A percentile compares a stretch with the other conserved stretches of the same genome.
phyloP scores from a whole-genome alignment of 2,329 filamentous ascomycete genomes.

The Talaromyces rugulosus region DNA sequence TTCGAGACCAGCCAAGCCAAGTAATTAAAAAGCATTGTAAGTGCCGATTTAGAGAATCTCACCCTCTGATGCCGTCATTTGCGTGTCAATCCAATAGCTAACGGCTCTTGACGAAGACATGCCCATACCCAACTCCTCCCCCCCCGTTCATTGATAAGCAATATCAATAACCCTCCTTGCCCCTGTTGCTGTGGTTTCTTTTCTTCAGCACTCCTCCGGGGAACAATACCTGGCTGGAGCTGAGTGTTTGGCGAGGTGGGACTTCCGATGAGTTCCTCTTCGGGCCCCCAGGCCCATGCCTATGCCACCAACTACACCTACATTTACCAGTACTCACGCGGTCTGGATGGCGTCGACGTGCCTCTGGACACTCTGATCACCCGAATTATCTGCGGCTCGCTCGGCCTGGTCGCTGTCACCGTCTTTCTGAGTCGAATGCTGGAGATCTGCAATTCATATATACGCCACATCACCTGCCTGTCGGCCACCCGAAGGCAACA shows the following conservation, averaged over 20 bases:
- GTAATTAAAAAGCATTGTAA: background rate
- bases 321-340: slow-evolving; percentile 37
- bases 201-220: background rate
- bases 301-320: slow-evolving; percentile 33
- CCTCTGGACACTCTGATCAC: slow-evolving; percentile 36
- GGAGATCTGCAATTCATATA: slow-evolving; percentile 42
- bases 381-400: slow-evolving; percentile 35
- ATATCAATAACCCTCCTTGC: background rate
- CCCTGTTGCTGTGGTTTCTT: background rate
- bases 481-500: slow-evolving; percentile 35
- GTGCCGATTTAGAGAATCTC: background rate
- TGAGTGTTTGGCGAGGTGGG: slow-evolving; percentile 2
- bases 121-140: background rate
- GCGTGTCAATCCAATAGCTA: background rate
- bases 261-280: slow-evolving; percentile 14
- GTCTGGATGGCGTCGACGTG: slow-evolving; percentile 36
- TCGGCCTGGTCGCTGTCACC: slow-evolving; percentile 30
- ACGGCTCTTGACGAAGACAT: slow-evolving; percentile 11
- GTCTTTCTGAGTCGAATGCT: slow-evolving; percentile 38
- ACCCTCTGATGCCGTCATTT: slow-evolving; percentile 8
- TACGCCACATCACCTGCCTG: slow-evolving; percentile 41
- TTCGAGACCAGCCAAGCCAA: background rate
- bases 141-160: slow-evolving; percentile 2
- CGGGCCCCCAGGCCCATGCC: slow-evolving; percentile 19
- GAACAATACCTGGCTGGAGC: background rate